Conservation (phyloP, 2,329 filamentous ascomycete genomes). For the Sarocladiaceae sp. region DNA sequence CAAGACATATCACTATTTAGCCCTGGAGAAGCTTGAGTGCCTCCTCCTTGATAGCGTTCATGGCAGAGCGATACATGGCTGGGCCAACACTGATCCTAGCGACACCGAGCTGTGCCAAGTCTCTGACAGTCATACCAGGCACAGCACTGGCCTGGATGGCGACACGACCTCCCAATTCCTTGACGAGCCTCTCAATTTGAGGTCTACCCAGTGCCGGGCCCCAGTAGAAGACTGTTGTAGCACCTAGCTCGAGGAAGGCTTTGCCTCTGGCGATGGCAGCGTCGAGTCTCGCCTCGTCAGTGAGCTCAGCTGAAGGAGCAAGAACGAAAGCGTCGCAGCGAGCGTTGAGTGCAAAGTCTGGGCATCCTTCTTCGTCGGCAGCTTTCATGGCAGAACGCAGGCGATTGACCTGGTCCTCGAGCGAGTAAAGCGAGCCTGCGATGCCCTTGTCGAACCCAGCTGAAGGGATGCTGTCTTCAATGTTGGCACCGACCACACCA, state of each 20-base stretch:
- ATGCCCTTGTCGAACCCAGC: constrained; percentile 27
- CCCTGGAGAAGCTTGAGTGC: constrained; percentile 24
- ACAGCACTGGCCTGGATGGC: constrained; percentile 35
- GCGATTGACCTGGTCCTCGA: constrained; percentile 41
- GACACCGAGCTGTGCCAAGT: constrained; percentile 43
- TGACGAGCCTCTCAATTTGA: constrained; percentile 33
- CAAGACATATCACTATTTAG: too few relatives aligned
- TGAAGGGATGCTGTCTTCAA: constrained; percentile 44
- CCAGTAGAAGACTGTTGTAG: constrained; percentile 56
- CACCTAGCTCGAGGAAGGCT: constrained; percentile 51
- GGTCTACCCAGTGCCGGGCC: constrained; percentile 41
- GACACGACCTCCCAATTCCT: constrained; percentile 41
- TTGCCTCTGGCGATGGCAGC: constrained; percentile 48
- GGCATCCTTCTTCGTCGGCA: constrained; percentile 40
- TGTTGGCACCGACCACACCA: constrained; percentile 51
- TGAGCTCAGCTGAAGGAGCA: constrained; percentile 19
- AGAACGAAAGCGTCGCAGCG: constrained; percentile 46
- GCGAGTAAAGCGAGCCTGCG: constrained; percentile 23
- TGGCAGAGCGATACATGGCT: constrained; percentile 34
- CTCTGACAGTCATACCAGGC: constrained; percentile 32
- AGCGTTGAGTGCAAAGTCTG: constrained; percentile 52
- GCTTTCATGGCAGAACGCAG: constrained; percentile 35
- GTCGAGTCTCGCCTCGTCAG: constrained; percentile 29
- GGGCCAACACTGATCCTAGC: constrained; percentile 51
- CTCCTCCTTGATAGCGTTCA: constrained; percentile 28